Base-by-base conservation (phyloP, 345 rosid species). In the Aquilaria sinensis region DNA sequence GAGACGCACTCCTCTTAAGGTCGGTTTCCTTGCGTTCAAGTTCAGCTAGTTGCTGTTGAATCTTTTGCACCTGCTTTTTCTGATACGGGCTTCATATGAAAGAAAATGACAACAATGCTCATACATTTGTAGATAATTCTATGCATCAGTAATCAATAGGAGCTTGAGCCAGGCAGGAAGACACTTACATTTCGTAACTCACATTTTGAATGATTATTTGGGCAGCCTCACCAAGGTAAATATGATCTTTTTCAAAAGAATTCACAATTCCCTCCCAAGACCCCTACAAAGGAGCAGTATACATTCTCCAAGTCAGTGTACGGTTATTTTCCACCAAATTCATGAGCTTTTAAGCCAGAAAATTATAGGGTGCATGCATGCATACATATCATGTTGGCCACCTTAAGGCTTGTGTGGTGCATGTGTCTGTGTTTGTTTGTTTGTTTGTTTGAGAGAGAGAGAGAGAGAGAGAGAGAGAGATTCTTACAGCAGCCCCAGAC, bases 151-250 rank as follows among this genome's bases (percentile, higher is more conserved):
- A 33, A 49, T 47, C 30, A 58, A 10, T 64, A 47, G 53, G 72
- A 61, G 60, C 1, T 3, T 47, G 31, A 51, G 58, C 56, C 47
- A 34, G 5, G 53, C 62, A 72, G 34, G 37, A 23, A 51, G 15
- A 65, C 30, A 63, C 92, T 85, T 74, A 94, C 99, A 94, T 90
- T 75, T 94, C 97, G 64, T 90, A 94, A 61, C 78, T 90, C n/a
- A 90, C 96, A 77, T 88, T 90, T 73, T 90, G 97, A 65, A 85
- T 75, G 45, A 94, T 90, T 61, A 88, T 79, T 66, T 88, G 97
- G 57, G 99, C 95, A 68, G 95, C 99, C 77, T 90, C 97, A 6
- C 99, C 99, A 31, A 90, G 92, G 82, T 56, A 94, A 70, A 94
- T 73, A 69, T 83, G 80, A 77, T 94, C 95, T 69, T 94, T 90